Conservation (phyloP, 2,329 filamentous ascomycete species). For the Trichoderma sp. region DNA sequence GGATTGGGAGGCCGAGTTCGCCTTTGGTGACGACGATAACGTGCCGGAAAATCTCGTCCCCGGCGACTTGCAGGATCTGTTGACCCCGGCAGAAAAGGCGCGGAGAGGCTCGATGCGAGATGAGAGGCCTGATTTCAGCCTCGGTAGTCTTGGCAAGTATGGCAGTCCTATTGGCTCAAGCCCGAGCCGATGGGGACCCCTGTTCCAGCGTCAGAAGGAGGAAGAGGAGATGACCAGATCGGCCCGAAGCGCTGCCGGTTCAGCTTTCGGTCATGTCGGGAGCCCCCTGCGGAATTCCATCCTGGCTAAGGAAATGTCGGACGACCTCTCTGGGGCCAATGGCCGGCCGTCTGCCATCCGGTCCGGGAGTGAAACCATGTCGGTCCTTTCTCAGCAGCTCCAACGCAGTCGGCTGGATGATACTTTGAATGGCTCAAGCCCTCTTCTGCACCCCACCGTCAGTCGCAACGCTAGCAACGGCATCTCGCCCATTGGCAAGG, state of each 20-base stretch:
- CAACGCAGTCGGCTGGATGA: constrained; percentile 56
- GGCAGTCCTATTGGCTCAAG: constrained; percentile 59
- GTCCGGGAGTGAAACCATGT: constrained; percentile 51
- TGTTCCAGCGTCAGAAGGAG: constrained; percentile 59
- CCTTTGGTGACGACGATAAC: constrained; percentile 67
- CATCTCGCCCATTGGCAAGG: constrained; percentile 39
- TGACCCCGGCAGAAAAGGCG: constrained; percentile 66
- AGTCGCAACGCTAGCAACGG: constrained; percentile 40
- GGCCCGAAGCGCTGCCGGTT: constrained; percentile 38
- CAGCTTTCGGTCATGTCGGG: constrained; percentile 64
- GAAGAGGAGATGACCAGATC: constrained; percentile 49
- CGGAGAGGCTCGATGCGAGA: constrained; percentile 57
- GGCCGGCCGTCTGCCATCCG: constrained; percentile 40
- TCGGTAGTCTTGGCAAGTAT: constrained; percentile 53
- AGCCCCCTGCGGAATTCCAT: constrained; percentile 63
- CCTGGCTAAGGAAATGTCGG: constrained; percentile 50
- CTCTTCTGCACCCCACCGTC: constrained; percentile 50
- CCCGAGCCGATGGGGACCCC: constrained; percentile 58
- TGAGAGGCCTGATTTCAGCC: constrained; percentile 34
- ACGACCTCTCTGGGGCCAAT: constrained; percentile 34
- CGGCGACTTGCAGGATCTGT: constrained; percentile 61
- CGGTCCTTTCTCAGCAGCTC: constrained; percentile 60
- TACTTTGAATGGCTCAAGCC: constrained; percentile 42
- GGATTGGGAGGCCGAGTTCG: constrained; percentile 66
- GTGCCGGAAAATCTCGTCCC: constrained; percentile 63